phyloP scores from a whole-genome alignment of 2,329 filamentous ascomycete genomes.

The Cryphonectria japonica region DNA sequence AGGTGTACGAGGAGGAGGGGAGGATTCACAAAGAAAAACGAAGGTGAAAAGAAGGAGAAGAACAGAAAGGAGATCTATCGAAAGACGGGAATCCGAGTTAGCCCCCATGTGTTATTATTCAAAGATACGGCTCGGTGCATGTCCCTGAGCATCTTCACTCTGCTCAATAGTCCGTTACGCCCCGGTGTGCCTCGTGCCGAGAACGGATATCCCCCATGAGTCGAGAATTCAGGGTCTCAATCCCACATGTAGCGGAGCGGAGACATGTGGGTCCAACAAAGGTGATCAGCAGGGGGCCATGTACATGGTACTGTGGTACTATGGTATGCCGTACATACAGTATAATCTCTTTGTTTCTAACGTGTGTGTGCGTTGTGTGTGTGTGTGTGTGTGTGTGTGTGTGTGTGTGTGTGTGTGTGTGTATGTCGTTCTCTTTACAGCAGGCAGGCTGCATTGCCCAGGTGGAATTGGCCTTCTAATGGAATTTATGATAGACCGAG shows the following conservation, averaged over 20 bases:
- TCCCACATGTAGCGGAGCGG: conserved; percentile 1
- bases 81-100: neutral
- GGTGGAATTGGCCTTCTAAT: neutral
- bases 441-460: neutral
- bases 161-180: neutral
- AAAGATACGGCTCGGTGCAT: neutral
- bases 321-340: neutral
- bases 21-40: neutral
- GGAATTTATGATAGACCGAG: neutral
- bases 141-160: neutral
- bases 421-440: neutral
- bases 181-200: neutral
- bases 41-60: neutral
- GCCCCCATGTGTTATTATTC: neutral
- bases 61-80: neutral
- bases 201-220: neutral
- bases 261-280: conserved; percentile 1
- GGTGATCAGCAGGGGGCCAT: conserved; percentile 6
- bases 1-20: neutral
- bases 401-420: no score
- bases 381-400: no score
- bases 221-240: conserved; percentile 3
- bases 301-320: neutral
- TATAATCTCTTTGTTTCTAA: neutral
- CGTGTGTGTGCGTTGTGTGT: neutral